Evolutionary conservation across 768 basidiomycete species (phyloP).

Genomic region (Kwoniella newhampshirensis): DNA sequence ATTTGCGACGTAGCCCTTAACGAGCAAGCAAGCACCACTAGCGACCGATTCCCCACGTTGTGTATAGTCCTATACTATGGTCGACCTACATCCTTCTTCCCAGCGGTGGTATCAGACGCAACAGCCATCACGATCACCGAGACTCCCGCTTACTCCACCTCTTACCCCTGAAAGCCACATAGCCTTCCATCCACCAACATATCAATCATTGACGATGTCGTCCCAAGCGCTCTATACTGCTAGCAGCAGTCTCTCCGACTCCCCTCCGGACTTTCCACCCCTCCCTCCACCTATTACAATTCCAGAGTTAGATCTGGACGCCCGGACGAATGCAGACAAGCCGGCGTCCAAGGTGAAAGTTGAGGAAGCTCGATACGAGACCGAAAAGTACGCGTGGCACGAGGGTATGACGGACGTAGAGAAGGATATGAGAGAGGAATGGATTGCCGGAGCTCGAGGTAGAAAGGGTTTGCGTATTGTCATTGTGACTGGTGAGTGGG

Average conservation of each 20-base stretch:
- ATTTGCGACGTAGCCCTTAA: too few relatives aligned
- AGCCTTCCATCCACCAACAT: not conserved
- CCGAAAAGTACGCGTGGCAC: constrained; percentile 23
- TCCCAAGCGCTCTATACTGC: not conserved
- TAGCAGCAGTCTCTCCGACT: not conserved
- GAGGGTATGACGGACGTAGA: constrained; percentile 33
- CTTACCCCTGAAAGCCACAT: constrained; percentile 21
- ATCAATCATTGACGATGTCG: not conserved
- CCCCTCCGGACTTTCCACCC: not conserved
- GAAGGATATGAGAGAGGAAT: constrained; percentile 30
- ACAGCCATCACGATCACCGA: too few relatives aligned
- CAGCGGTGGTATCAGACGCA: too few relatives aligned
- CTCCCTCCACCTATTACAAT: constrained; percentile 1
- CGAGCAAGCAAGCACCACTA: too few relatives aligned
- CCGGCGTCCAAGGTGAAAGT: not conserved
- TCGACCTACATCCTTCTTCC: too few relatives aligned
- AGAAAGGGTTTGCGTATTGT: constrained; percentile 47
- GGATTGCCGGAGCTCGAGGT: constrained; percentile 30
- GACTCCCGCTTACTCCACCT: constrained; percentile 24
- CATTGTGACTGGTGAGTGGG: constrained; percentile 49
- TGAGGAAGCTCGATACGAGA: not conserved
- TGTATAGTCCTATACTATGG: too few relatives aligned
- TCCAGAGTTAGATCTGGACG: constrained; percentile 12
- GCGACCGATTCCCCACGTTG: too few relatives aligned
- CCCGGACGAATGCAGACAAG: too few relatives aligned